Conservation (phyloP, 2,329 filamentous ascomycete genomes). For the Beauveria australis region DNA sequence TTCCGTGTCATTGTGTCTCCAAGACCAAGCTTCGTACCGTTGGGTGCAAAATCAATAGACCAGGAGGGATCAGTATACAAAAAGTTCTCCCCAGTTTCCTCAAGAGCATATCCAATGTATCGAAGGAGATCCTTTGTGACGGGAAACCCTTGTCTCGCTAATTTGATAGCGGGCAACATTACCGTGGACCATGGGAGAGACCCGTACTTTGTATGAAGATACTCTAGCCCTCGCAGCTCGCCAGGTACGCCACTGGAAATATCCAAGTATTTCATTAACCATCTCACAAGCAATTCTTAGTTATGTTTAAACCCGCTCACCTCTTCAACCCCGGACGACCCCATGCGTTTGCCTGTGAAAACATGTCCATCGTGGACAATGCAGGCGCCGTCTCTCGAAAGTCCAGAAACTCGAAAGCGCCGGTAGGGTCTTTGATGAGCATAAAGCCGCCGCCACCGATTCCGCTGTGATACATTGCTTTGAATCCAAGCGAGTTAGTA, state of each 20-base stretch:
- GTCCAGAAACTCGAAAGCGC: conserved; percentile 70
- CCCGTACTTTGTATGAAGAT: conserved; percentile 63
- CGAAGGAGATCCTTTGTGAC: conserved; percentile 62
- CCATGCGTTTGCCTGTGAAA: conserved; percentile 53
- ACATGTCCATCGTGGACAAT: conserved; percentile 75
- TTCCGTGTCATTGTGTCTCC: conserved; percentile 67
- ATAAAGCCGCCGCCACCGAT: conserved; percentile 76
- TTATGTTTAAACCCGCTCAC: background rate
- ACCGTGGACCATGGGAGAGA: conserved; percentile 57
- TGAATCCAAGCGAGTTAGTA: conserved; percentile 37
- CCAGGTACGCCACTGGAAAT: conserved; percentile 58
- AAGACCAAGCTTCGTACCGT: conserved; percentile 54
- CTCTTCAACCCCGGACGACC: conserved; percentile 27
- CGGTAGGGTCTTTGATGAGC: conserved; percentile 55
- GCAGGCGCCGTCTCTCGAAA: conserved; percentile 79
- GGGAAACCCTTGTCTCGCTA: conserved; percentile 67
- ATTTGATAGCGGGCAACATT: conserved; percentile 59
- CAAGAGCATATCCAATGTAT: conserved; percentile 52
- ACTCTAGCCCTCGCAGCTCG: conserved; percentile 63
- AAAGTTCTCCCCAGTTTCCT: conserved; percentile 44
- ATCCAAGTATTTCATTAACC: conserved; percentile 25
- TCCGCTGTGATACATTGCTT: conserved; percentile 59
- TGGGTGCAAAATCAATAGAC: conserved; percentile 77
- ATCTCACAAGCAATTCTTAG: too few species aligned
- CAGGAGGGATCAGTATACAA: conserved; percentile 63